Percentiles rank a stretch among this genome's conserved stretches.
Evolutionary conservation across 441 rosid species (phyloP).

Genomic region (Aquilaria agallochum): DNA sequence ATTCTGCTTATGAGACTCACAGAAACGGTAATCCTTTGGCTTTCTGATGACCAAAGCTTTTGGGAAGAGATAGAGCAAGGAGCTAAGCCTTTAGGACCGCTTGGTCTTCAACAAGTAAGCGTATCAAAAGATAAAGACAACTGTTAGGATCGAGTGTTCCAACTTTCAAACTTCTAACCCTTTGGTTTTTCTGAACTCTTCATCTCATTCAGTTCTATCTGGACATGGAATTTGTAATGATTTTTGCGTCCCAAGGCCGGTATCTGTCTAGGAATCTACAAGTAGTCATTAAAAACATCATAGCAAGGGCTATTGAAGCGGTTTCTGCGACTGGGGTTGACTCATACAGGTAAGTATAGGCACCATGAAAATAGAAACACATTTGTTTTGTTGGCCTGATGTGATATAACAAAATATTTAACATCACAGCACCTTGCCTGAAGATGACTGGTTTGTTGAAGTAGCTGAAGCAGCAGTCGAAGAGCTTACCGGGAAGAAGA

Average conservation of each 20-base stretch:
- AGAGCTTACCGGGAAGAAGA: slow-evolving; percentile 57
- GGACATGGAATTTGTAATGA: slow-evolving; percentile 94
- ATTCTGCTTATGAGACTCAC: slow-evolving; percentile 83
- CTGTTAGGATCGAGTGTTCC: too few relatives aligned
- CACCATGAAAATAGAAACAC: not conserved
- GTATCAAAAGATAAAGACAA: not conserved
- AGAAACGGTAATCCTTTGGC: slow-evolving; percentile 91
- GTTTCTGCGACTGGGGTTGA: slow-evolving; percentile 70
- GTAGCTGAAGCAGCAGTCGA: slow-evolving; percentile 79
- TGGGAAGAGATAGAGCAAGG: slow-evolving; percentile 92
- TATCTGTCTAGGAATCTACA: slow-evolving; percentile 83
- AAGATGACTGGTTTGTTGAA: slow-evolving; percentile 89
- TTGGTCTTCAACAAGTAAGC: slow-evolving; percentile 76
- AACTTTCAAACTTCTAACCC: too few relatives aligned
- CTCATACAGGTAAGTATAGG: slow-evolving; percentile 55
- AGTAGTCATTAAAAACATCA: slow-evolving; percentile 79
- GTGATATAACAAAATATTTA: too few relatives aligned
- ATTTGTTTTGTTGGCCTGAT: too few relatives aligned
- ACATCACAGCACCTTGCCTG: slow-evolving; percentile 64
- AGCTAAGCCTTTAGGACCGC: slow-evolving; percentile 64
- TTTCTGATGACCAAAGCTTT: slow-evolving; percentile 81
- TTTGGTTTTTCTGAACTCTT: too few relatives aligned
- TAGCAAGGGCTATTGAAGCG: slow-evolving; percentile 75
- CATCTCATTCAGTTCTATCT: slow-evolving; percentile 53
- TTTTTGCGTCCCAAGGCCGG: slow-evolving; percentile 84